Base-by-base conservation (phyloP, 331 rosid species). In the Saraca asoca region DNA sequence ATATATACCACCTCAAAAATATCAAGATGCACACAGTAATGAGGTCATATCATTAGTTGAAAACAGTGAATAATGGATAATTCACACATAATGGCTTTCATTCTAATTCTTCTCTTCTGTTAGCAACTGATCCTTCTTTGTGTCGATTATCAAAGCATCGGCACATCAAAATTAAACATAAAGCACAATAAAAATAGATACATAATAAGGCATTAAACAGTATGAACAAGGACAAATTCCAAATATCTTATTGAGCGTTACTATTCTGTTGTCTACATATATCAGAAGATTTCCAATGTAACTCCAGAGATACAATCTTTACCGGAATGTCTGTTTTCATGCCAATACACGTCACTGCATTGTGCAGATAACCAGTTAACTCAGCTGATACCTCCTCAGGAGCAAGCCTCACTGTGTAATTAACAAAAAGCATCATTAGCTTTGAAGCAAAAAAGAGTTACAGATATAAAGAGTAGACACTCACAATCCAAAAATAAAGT, bases 261-360 rank as follows among this genome's bases (percentile, higher is more conserved):
- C 10, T 42, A 33, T 34, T 29, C 46, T 29, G 24, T 46, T 9
- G 3, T 45, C 55, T 42, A 18, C 58, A 51, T 29, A 57, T 33
- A 37, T 34, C 13, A 15, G 31, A 16, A 64, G 10, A 18, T 6
- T 69, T 64, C 31, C 37, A 29, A 59, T 52, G 44, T 13, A 31
- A 75, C 55, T 55, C 15, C 18, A 66, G 6, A 35, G 10, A 42
- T 56, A 43, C 17, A 69, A 63, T 69, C 46, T 66, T 82, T 77
- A 91, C 98, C 75, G 98, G 98, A 82, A 93, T 85, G 67, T 85
- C 90, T 15, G 90, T 84, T 73, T 82, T 93, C 96, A 87, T 84
- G 90, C 95, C 98, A 69, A 93, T 66, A 68, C 98, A 93, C 57
- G 95, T 93, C 70, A 89, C 96, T 48, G 85, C 96, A 51, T 93